Evolutionary conservation across 2,329 filamentous ascomycete species (phyloP).

Genomic region (Neodidymelliopsis sp.): DNA sequence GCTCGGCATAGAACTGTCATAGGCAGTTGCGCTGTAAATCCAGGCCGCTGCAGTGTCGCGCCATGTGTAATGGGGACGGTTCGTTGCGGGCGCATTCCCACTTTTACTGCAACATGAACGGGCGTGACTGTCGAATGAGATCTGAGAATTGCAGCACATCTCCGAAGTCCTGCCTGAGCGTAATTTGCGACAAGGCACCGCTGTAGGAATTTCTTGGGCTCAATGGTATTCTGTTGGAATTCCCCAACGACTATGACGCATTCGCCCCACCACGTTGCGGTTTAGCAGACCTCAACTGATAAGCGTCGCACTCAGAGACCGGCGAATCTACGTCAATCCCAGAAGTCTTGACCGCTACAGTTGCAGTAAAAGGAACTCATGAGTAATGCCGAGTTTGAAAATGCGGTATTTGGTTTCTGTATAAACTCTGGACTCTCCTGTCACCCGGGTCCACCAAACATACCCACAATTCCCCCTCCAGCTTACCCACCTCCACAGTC

Average conservation of each 20-base stretch:
- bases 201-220: conserved; percentile 11
- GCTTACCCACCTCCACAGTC: conserved; percentile 37
- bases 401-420: conserved; percentile 18
- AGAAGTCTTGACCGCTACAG: conserved; percentile 19
- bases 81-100: conserved; percentile 29
- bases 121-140: conserved; percentile 26
- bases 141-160: conserved; percentile 32
- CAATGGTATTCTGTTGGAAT: conserved; percentile 12
- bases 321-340: conserved; percentile 24
- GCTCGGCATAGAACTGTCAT: conserved; percentile 27
- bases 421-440: conserved; percentile 25
- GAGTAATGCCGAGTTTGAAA: conserved; percentile 16
- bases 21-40: conserved; percentile 20
- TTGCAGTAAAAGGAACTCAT: conserved; percentile 15
- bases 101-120: conserved; percentile 31
- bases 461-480: conserved; percentile 19
- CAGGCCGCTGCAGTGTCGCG: conserved; percentile 11
- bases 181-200: conserved; percentile 12
- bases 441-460: conserved; percentile 22
- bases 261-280: conserved; percentile 23
- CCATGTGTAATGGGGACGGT: conserved; percentile 7
- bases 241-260: conserved; percentile 27
- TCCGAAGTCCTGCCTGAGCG: conserved; percentile 22
- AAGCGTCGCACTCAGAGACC: conserved; percentile 25
- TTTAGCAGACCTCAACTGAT: conserved; percentile 24